phyloP scores from a whole-genome alignment of 2,329 filamentous ascomycete species.

The Alternaria sp. region DNA sequence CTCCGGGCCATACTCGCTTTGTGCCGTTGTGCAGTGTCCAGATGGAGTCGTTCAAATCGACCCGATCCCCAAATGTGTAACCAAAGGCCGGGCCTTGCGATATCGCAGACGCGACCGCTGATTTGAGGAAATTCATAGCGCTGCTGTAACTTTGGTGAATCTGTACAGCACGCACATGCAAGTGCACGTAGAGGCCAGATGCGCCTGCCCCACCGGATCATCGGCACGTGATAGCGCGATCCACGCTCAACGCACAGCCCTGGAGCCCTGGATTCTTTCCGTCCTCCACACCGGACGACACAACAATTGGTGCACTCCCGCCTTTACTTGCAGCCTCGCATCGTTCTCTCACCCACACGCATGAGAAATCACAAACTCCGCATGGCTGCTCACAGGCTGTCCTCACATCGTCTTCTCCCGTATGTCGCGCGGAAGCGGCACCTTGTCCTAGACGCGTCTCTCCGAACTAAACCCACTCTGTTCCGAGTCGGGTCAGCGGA shows the following conservation, averaged over 20 bases:
- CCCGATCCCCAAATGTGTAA: slow-evolving; percentile 89
- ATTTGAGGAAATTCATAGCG: slow-evolving; percentile 95
- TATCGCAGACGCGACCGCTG: slow-evolving; percentile 94
- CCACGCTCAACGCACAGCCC: neutral
- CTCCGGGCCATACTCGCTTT: slow-evolving; percentile 69
- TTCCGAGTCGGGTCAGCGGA: neutral
- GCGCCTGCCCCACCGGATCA: slow-evolving; percentile 8
- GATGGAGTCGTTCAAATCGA: slow-evolving; percentile 91
- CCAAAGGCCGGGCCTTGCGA: slow-evolving; percentile 93
- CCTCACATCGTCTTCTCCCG: neutral
- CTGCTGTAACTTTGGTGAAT: neutral
- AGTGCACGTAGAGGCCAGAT: slow-evolving; percentile 9
- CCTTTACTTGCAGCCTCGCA: neutral
- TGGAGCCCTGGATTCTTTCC: neutral
- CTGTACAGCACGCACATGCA: slow-evolving; percentile 3
- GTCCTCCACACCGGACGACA: neutral
- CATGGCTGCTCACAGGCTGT: neutral
- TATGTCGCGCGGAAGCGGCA: slow-evolving; percentile 4
- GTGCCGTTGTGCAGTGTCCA: slow-evolving; percentile 97
- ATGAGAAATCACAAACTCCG: neutral
- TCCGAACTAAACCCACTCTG: neutral
- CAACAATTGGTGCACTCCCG: neutral
- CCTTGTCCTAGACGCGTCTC: neutral
- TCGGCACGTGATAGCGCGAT: slow-evolving; percentile 6
- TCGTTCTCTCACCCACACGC: neutral